Evolutionary conservation across 148 eudicot genomes (phyloP), one percentile per base, ranked within the genome.

Genomic region (Chenopodium berlandieri): DNA sequence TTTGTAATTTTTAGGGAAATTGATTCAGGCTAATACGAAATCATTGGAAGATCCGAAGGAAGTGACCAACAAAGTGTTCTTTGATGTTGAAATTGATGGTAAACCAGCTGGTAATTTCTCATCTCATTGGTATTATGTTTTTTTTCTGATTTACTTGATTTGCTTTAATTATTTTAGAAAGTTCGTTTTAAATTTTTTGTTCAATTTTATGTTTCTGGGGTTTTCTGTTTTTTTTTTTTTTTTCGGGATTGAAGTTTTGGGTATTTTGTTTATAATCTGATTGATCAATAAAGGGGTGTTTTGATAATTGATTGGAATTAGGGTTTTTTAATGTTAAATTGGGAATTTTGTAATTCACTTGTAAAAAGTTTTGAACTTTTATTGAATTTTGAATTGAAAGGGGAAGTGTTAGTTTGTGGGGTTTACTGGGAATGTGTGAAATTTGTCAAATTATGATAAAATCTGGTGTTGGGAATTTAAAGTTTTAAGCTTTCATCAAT

Each of bases 11-110:
- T 66, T 79, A 19, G 60, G 17, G 25, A 31, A 62, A 78, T 58
- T 67, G 77, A 64, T 85, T 76, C 76, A 95, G 99, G 97, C 94
- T 12, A 92, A 94, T 84, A 95, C 93, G 84, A 92, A 95, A 83
- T 90, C 97, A 16, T 72, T 84, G 71, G 87, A 90, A 75, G 88
- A 90, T 88, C 86, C 88, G 86, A 91, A 91, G 86, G 93, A 91
- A 87, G 90, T 96, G 69, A 96, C 99, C 44, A 90, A 92, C 80
- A 94, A 96, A 86, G 99, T 96, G 58, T 96, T 75, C 79, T 96
- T 96, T 74, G 99, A 96, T 73, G 91, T 96, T 60, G 97, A 91
- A 81, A 96, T 96, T 72, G 93, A 82, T 79, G 99, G 99, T 48
- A 90, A 92, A 88, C 87, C 93, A 69, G 97, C 99, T 7, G 99